These are phyloP conservation scores for Piper longum DNA, from an alignment of 164 flowering plant genomes.

Conservation along the genomic window DNA sequence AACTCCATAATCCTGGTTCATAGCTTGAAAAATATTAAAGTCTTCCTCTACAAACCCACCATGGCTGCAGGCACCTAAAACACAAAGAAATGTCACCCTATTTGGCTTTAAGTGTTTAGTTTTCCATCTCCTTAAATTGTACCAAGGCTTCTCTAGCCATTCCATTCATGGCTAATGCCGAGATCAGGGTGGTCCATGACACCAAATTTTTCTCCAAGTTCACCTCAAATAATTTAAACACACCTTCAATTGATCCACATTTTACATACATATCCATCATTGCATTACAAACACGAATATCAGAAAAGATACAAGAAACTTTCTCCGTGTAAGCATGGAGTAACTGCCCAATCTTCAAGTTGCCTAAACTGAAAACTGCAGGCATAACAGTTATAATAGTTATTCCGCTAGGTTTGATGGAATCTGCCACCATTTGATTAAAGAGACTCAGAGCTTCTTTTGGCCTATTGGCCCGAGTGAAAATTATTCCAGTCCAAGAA, in stretches of 20 bases:
- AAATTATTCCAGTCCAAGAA: constrained; percentile 20
- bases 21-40: constrained; percentile 7
- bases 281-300: constrained; percentile 11
- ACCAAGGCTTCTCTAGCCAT: constrained; percentile 10
- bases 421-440: constrained; percentile 8
- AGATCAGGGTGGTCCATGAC: constrained; percentile 18
- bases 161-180: constrained; percentile 15
- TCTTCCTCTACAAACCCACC: constrained; percentile 20
- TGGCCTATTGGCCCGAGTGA: constrained; percentile 9
- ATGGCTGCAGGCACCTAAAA: constrained; percentile 20
- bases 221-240: constrained; percentile 9
- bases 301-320: constrained; percentile 4
- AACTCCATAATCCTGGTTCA: constrained; percentile 10
- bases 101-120: constrained; percentile 12
- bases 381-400: constrained; percentile 13
- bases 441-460: constrained; percentile 12
- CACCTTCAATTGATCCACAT: constrained; percentile 27
- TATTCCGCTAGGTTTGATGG: constrained; percentile 11
- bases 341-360: constrained; percentile 5
- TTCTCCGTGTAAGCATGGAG: constrained; percentile 10
- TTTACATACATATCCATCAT: constrained; percentile 35
- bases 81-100: constrained; percentile 14
- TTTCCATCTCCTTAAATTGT: constrained; percentile 12
- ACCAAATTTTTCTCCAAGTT: constrained; percentile 9
- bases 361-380: constrained; percentile 11